Base-by-base conservation (phyloP, 176 grass and related monocot genomes). In the Cymbopogon citratus region DNA sequence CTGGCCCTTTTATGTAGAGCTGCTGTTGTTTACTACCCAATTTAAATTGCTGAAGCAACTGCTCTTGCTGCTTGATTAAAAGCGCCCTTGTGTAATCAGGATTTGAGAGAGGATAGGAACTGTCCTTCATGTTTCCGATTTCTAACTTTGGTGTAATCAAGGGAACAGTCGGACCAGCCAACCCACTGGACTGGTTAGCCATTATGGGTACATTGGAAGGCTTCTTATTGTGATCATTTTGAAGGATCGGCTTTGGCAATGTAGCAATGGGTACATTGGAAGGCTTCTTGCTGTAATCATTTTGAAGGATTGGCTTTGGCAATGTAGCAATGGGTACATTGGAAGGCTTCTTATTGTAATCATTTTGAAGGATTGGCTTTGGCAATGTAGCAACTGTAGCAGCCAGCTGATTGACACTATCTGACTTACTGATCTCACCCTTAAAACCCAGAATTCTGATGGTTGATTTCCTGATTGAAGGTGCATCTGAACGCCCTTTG, bases 1-100 rank as follows among this genome's bases (percentile, higher is more conserved):
- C 87, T 71, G 87, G 77, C n/a, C 87, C 87, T 84, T 85, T 85
- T 54, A 89, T 85, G 77, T 89, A 43, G 78, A 41, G 69, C 36
- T 89, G 38, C 11, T 38, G 65, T 3, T 33, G 52, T 45, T 54
- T 71, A 34, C 28, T 71, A 11, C 6, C 77, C 43, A 76, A 71
- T 19, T 77, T 89, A 81, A 35, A 81, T 36, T 85, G 87, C 83
- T 81, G 33, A 44, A 85, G 87, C 43, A 89, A 41, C 14, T 28
- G 64, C 64, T 89, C 77, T 81, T 89, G 87, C 71, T 77, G 87
- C 71, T 85, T 76, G 54, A 89, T 56, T 63, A 85, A n/a, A 57
- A 85, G 23, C 0, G 71, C 77, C 77, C 26, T 89, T 15, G 24
- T 36, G 8, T 71, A 81, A 65, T 71, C 40, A 77, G 40, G 63